phyloP scores from a whole-genome alignment of 2,329 filamentous ascomycete genomes.

The Cladosporium sp. region DNA sequence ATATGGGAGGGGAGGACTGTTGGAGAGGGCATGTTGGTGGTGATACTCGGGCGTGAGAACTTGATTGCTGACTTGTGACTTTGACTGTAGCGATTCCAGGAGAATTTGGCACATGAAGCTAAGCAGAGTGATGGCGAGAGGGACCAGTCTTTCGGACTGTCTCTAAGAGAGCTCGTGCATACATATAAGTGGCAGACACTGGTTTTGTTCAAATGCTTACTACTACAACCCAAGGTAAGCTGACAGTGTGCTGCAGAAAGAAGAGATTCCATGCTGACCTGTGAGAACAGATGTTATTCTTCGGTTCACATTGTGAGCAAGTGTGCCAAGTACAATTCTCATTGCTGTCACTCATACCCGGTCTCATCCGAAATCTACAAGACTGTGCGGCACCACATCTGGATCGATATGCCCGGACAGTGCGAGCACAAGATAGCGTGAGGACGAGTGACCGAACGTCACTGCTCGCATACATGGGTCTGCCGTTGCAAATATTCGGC shows the following conservation, averaged over 20 bases:
- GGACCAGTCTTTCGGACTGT: conserved; percentile 77
- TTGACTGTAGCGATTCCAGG: conserved; percentile 68
- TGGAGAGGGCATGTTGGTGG: conserved; percentile 1
- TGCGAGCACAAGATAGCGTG: conserved; percentile 75
- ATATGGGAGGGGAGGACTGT: too few relatives aligned
- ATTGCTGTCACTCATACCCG: conserved; percentile 89
- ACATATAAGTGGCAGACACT: conserved; percentile 94
- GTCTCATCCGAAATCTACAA: conserved; percentile 83
- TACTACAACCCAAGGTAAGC: conserved; percentile 86
- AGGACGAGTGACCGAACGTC: conserved; percentile 89
- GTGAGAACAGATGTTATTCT: conserved; percentile 83
- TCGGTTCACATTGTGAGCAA: conserved; percentile 90
- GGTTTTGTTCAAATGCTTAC: conserved; percentile 86
- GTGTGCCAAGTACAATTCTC: conserved; percentile 99
- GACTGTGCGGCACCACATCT: conserved; percentile 94
- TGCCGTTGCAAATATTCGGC: conserved; percentile 91
- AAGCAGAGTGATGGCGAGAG: conserved; percentile 65
- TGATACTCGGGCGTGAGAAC: not conserved
- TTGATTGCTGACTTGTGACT: conserved; percentile 17
- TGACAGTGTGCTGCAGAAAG: conserved; percentile 54
- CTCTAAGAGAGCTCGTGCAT: conserved; percentile 72
- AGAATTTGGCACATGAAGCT: conserved; percentile 64
- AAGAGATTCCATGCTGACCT: not conserved
- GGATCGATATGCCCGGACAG: conserved; percentile 71
- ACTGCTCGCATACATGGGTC: conserved; percentile 86